Conservation (phyloP, 305 asterid species). For the Solanum hybrid region DNA sequence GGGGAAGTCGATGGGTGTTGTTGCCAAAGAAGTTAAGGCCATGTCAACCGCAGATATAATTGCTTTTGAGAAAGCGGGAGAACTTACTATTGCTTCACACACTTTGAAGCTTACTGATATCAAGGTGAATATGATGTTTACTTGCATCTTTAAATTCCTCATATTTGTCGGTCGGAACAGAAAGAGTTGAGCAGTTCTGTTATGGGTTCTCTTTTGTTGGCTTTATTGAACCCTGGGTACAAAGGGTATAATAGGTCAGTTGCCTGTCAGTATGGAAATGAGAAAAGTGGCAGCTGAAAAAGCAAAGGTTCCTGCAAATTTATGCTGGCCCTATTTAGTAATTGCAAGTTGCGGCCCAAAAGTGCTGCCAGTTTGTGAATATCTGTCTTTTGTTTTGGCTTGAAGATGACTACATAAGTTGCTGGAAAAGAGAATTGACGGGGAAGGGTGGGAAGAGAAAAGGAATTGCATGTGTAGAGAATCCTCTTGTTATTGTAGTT, state of each 20-base stretch:
- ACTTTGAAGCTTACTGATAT: slow-evolving; percentile 67
- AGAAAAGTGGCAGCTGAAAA: background rate
- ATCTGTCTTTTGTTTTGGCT: background rate
- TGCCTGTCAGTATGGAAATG: background rate
- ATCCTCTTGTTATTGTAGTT: background rate
- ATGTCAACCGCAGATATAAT: slow-evolving; percentile 75
- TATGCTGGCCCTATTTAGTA: background rate
- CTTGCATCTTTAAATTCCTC: background rate
- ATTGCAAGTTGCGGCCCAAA: background rate
- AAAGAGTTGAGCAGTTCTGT: background rate
- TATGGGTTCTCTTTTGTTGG: background rate
- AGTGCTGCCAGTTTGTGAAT: background rate
- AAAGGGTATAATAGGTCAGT: background rate
- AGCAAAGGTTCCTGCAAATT: background rate
- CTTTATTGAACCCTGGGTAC: background rate
- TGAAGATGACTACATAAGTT: background rate
- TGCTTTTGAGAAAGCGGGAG: slow-evolving; percentile 81
- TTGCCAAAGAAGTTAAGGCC: slow-evolving; percentile 66
- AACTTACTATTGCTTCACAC: slow-evolving; percentile 40
- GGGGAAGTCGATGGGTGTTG: slow-evolving; percentile 82
- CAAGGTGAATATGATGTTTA: slow-evolving; percentile 28
- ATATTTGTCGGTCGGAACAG: background rate
- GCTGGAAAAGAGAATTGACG: background rate
- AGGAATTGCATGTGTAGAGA: background rate
- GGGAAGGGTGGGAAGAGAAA: background rate